Conservation (phyloP, 148 eudicot species). For the Linanthus parryae region DNA sequence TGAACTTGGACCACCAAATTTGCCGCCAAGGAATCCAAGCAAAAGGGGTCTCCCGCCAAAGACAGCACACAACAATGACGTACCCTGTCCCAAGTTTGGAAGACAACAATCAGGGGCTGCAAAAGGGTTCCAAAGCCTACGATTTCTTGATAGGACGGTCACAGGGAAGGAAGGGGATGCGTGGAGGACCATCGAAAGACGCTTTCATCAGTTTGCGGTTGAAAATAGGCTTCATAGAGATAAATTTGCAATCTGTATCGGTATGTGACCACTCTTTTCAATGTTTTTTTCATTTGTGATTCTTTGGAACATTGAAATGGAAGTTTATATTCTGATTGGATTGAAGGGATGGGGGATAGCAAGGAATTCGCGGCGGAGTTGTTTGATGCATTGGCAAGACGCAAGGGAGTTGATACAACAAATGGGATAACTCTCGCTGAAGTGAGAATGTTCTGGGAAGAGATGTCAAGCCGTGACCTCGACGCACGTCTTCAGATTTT, state of each 20-base stretch:
- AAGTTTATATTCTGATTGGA: background rate
- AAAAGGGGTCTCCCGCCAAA: background rate
- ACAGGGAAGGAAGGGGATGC: constrained; percentile 69
- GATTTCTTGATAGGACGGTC: constrained; percentile 57
- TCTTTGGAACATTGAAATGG: background rate
- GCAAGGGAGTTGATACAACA: constrained; percentile 39
- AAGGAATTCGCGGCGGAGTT: constrained; percentile 17
- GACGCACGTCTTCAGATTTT: constrained; percentile 84
- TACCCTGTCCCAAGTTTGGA: background rate
- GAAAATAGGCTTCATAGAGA: constrained; percentile 58
- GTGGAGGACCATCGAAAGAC: constrained; percentile 64
- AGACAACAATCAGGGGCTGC: constrained; percentile 12
- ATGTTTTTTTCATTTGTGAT: background rate
- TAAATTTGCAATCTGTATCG: constrained; percentile 75
- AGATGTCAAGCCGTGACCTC: constrained; percentile 69
- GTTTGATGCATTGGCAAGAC: constrained; percentile 77
- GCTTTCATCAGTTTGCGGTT: constrained; percentile 40
- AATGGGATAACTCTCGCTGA: constrained; percentile 63
- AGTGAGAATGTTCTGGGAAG: constrained; percentile 81
- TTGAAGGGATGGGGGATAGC: constrained; percentile 13
- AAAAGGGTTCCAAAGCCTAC: constrained; percentile 59
- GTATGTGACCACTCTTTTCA: constrained; percentile 21
- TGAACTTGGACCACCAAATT: too few relatives aligned
- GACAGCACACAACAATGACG: background rate
- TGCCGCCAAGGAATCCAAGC: constrained; percentile 2